Evolutionary conservation across 257 asterid genomes (phyloP).

Genomic region (Ilex aquifolium): DNA sequence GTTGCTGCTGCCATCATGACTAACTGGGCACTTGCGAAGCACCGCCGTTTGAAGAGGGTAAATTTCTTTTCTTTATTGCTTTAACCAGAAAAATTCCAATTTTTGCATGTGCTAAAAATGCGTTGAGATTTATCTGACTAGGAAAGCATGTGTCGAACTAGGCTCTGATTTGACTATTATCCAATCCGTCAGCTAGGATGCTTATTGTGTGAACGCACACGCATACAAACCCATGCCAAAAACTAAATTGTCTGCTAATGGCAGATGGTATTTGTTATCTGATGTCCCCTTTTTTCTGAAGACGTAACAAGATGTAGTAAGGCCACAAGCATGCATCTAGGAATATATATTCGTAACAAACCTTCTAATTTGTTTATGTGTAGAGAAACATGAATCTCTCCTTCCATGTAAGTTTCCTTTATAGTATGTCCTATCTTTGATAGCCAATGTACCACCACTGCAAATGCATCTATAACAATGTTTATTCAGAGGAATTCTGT

Average conservation of each 20-base stretch:
- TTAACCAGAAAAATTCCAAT: neutral
- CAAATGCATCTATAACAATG: too few species aligned
- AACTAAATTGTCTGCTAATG: neutral
- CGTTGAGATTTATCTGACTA: neutral
- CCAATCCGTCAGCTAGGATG: neutral
- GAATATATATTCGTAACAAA: neutral
- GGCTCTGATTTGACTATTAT: neutral
- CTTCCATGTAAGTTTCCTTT: too few species aligned
- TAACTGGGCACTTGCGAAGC: conserved; percentile 97
- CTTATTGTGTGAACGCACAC: neutral
- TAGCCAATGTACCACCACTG: too few species aligned
- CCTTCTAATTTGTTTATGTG: too few species aligned
- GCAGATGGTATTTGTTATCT: neutral
- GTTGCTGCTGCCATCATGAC: conserved; percentile 98
- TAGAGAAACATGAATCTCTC: too few species aligned
- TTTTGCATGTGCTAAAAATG: neutral
- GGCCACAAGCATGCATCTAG: neutral
- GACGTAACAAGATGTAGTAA: neutral
- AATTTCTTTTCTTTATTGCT: conserved; percentile 11
- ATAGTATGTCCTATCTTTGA: too few species aligned
- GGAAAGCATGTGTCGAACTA: neutral
- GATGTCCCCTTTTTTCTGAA: neutral
- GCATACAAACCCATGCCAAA: too few species aligned
- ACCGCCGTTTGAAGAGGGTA: conserved; percentile 88
- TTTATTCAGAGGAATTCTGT: too few species aligned